A percentile compares a stretch with the other conserved stretches of the same genome.
These are phyloP conservation scores for Chlamydomonas sp. DNA, from an alignment of 139 green algal species.

Conservation along the genomic window DNA sequence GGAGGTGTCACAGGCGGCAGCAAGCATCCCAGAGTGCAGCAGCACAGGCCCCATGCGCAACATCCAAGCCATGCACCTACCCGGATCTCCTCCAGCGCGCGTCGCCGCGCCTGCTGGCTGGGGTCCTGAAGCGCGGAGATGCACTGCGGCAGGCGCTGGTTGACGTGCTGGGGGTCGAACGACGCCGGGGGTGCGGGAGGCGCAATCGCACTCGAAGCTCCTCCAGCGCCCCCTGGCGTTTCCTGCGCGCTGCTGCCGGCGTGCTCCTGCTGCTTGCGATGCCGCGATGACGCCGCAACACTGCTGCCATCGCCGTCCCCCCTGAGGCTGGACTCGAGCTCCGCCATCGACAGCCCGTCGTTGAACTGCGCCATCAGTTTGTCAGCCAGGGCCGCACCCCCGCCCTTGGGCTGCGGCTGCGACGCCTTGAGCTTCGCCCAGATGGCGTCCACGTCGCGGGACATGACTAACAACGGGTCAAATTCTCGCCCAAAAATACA, in stretches of 20 bases:
- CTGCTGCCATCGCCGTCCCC: not conserved
- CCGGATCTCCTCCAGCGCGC: slow-evolving; percentile 2
- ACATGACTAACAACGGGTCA: too few relatives aligned
- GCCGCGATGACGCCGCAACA: not conserved
- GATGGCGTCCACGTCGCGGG: slow-evolving; percentile 12
- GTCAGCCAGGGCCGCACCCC: not conserved
- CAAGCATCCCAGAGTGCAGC: not conserved
- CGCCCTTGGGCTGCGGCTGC: not conserved
- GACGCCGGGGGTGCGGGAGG: too few relatives aligned
- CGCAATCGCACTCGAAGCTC: not conserved
- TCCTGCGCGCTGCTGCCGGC: not conserved
- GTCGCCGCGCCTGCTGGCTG: not conserved
- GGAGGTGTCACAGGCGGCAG: not conserved
- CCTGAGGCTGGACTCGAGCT: not conserved
- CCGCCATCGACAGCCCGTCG: not conserved
- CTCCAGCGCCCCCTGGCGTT: not conserved
- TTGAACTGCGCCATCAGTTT: not conserved
- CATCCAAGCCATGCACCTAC: not conserved
- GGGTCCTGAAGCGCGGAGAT: slow-evolving; percentile 10
- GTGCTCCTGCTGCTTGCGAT: not conserved
- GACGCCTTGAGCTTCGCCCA: slow-evolving; percentile 14
- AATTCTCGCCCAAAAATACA: too few relatives aligned
- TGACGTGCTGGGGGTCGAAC: too few relatives aligned
- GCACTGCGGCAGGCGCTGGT: not conserved
- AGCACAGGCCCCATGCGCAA: not conserved